These are phyloP conservation scores for Eutrema heterophyllum DNA, from an alignment of 345 rosid genomes.

Conservation along the genomic window DNA sequence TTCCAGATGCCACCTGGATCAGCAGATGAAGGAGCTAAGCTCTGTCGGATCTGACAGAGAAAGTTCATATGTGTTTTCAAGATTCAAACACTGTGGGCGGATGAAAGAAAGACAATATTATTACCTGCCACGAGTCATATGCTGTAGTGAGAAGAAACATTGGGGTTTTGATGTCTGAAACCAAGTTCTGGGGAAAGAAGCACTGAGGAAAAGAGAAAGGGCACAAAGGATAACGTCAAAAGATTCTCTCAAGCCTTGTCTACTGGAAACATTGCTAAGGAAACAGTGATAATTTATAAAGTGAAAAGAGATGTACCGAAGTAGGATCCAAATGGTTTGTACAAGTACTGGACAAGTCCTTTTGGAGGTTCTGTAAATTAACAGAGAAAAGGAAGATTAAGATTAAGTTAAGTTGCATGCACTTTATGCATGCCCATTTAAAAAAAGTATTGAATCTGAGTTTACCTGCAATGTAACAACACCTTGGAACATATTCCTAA, in stretches of 20 bases:
- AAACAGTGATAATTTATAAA: neutral
- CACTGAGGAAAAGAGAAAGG: slow-evolving; percentile 42
- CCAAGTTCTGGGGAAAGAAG: slow-evolving; percentile 82
- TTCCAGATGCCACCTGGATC: slow-evolving; percentile 69
- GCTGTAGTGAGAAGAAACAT: slow-evolving; percentile 76
- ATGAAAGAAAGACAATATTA: neutral
- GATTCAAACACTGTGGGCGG: neutral
- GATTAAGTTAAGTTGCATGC: neutral
- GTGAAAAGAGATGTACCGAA: slow-evolving; percentile 43
- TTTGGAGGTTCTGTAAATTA: slow-evolving; percentile 49
- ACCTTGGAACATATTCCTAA: slow-evolving; percentile 57
- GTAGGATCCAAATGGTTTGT: slow-evolving; percentile 69
- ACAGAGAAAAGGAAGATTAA: neutral
- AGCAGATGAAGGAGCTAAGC: slow-evolving; percentile 68
- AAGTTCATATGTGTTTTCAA: neutral
- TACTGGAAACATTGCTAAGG: neutral
- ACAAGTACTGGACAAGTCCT: slow-evolving; percentile 62
- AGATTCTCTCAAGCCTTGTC: slow-evolving; percentile 3
- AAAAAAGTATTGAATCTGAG: neutral
- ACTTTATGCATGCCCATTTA: neutral
- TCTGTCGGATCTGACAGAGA: slow-evolving; percentile 47
- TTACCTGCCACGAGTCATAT: slow-evolving; percentile 85
- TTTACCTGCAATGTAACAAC: slow-evolving; percentile 79
- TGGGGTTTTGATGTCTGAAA: slow-evolving; percentile 63
- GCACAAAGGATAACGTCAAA: neutral